These are phyloP conservation scores for Clathrus columnatus DNA, from an alignment of 768 basidiomycete species.

Conservation along the genomic window DNA sequence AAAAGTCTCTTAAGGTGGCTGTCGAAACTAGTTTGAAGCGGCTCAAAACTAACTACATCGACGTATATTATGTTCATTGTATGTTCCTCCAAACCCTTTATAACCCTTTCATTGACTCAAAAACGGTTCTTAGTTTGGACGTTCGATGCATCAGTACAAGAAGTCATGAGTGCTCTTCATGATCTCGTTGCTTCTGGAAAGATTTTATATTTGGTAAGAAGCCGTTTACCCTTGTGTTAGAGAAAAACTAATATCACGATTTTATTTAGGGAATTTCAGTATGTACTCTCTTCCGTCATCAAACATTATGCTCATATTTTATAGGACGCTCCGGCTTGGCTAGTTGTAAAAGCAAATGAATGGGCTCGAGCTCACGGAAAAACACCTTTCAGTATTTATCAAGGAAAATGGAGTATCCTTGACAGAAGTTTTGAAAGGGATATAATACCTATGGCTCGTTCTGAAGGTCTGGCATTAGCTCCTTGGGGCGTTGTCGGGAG, in stretches of 20 bases:
- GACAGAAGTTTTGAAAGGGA: conserved; percentile 33
- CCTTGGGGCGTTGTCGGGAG: conserved; percentile 34
- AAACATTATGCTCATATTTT: not conserved
- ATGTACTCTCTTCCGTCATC: conserved; percentile 14
- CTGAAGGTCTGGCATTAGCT: conserved; percentile 30
- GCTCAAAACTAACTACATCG: conserved; percentile 38
- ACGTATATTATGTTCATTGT: conserved; percentile 38
- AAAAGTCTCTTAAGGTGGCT: conserved; percentile 34
- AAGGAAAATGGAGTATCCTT: conserved; percentile 27
- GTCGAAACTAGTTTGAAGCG: conserved; percentile 38
- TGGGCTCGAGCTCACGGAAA: conserved; percentile 30
- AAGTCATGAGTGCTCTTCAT: conserved; percentile 48
- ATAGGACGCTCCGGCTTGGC: conserved; percentile 29
- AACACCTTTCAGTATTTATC: conserved; percentile 36
- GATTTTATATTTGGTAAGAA: conserved; percentile 35
- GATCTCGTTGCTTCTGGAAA: conserved; percentile 42
- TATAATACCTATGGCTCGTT: conserved; percentile 30
- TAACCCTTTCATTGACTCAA: too few relatives aligned
- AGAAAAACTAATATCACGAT: conserved; percentile 20
- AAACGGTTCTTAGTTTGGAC: too few relatives aligned
- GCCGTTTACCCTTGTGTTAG: conserved; percentile 24
- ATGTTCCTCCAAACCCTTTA: too few relatives aligned
- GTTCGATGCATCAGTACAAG: conserved; percentile 41
- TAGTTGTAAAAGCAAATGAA: conserved; percentile 28
- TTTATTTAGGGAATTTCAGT: not conserved